Evolutionary conservation across 345 rosid species (phyloP), one percentile per base, ranked within the genome.

Genomic region (Eucalyptus sp.): DNA sequence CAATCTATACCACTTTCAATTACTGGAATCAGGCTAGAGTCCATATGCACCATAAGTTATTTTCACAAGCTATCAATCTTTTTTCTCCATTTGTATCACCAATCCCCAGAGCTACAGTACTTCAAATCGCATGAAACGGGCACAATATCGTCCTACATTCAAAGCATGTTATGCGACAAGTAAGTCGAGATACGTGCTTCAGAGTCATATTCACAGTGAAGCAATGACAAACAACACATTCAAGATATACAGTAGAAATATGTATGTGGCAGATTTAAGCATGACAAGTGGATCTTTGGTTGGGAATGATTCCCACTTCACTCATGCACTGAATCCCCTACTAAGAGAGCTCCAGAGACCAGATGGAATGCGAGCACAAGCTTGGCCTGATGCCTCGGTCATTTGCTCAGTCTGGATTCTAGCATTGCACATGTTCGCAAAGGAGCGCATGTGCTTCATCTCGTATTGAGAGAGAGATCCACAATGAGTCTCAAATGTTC

Each of bases 281-380:
- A 68, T 68, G 80, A 12, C 43, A 68, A 68, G 24, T 10, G 68
- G 31, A 33, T 49, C 56, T 43, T 46, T 37, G 12, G 46, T 20
- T 8, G 3, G 37, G 31, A 49, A 60, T 64, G 27, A 83, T 48
- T 60, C 10, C 24, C 83, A 22, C 27, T 89, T 58, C 17, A 20
- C 60, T 80, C 90, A 96, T 44, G 98, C 99, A 89, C 96, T 95
- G 95, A 97, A 96, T 41, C 98, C 97, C 10, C 89, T 93, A 90
- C 92, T 90, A 88, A 96, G 95, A 83, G 99, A 96, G 95, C 99
- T 98, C 98, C 97, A 95, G 41, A 93, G 93, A 81, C 96, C 93
- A 20, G 95, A 31, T n/a, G 99, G 99, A 88, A 97, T 37, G 68
- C 88, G 91, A 46, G 89, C 90, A 89, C 99, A 98, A 89, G 99